phyloP scores from a whole-genome alignment of 306 rosid genomes.

The Canavalia ensiformis region DNA sequence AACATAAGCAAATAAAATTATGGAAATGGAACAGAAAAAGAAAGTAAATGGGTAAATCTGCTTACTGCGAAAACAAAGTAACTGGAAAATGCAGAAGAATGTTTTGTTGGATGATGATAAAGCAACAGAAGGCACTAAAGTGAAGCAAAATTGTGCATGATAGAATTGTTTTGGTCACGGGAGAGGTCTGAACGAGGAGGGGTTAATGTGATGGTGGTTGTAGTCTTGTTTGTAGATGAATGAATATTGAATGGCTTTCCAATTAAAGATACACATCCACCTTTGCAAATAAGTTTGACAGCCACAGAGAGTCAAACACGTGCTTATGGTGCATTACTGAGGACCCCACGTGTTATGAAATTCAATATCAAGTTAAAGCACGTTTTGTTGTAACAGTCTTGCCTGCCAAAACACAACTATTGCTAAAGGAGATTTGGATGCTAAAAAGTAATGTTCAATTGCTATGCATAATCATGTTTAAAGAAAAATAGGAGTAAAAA shows the following conservation, averaged over 20 bases:
- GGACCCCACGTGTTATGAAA: neutral
- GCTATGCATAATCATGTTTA: too few relatives aligned
- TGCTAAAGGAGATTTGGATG: neutral
- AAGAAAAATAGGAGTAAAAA: too few relatives aligned
- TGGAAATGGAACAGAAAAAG: too few relatives aligned
- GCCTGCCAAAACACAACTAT: neutral
- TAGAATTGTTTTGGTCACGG: neutral
- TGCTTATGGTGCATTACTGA: neutral
- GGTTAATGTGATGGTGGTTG: too few relatives aligned
- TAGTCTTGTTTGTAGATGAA: neutral
- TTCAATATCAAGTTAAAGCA: slow-evolving; percentile 1
- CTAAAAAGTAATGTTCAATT: neutral
- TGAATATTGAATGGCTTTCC: neutral
- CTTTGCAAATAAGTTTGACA: neutral
- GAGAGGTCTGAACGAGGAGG: too few relatives aligned
- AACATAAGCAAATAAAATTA: too few relatives aligned
- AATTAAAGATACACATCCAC: neutral
- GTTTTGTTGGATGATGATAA: too few relatives aligned
- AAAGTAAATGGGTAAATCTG: too few relatives aligned
- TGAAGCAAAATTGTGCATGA: neutral
- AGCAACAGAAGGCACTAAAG: too few relatives aligned
- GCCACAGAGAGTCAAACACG: neutral
- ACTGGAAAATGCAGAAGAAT: too few relatives aligned
- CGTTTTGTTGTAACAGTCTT: neutral
- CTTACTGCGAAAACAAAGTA: too few relatives aligned